These are phyloP conservation scores for Chytriomyces hyalinus DNA, from an alignment of 192 early-diverging fungal species.

Conservation along the genomic window DNA sequence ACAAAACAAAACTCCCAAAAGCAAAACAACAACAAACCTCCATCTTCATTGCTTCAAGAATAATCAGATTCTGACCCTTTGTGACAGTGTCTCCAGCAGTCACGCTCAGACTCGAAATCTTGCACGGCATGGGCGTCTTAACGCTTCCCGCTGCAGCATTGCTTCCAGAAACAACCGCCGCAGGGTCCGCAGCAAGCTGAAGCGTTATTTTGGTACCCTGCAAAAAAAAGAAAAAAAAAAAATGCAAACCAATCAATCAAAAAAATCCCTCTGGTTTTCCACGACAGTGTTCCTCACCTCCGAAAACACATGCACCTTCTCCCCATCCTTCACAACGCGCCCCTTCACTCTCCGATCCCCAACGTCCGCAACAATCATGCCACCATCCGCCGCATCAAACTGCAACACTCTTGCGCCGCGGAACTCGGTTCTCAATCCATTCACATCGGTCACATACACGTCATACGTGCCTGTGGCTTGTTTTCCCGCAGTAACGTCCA, in stretches of 20 bases:
- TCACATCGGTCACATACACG: slow-evolving; percentile 16
- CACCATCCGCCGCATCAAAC: not conserved
- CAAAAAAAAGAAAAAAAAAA: not conserved
- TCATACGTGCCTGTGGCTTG: slow-evolving; percentile 4
- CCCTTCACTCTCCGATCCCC: slow-evolving; percentile 65
- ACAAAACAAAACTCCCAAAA: too few relatives aligned
- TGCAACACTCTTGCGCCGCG: not conserved
- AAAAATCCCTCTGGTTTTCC: not conserved
- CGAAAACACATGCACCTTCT: slow-evolving; percentile 68
- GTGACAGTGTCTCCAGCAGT: slow-evolving; percentile 77
- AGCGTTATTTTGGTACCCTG: slow-evolving; percentile 36
- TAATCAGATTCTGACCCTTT: slow-evolving; percentile 78
- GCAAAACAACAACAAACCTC: slow-evolving; percentile 58
- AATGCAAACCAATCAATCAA: not conserved
- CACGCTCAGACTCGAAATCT: slow-evolving; percentile 83
- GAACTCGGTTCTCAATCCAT: slow-evolving; percentile 27
- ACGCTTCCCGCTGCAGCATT: slow-evolving; percentile 61
- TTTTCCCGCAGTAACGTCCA: not conserved
- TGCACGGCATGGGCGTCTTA: slow-evolving; percentile 96
- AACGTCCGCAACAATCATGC: slow-evolving; percentile 58
- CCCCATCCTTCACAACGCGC: slow-evolving; percentile 64
- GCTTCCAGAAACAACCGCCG: slow-evolving; percentile 6
- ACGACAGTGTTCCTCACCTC: slow-evolving; percentile 29
- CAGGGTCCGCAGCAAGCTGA: slow-evolving; percentile 26
- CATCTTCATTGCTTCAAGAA: slow-evolving; percentile 99